phyloP scores from a whole-genome alignment of 768 basidiomycete genomes.

The Boletus tylopilopsis region DNA sequence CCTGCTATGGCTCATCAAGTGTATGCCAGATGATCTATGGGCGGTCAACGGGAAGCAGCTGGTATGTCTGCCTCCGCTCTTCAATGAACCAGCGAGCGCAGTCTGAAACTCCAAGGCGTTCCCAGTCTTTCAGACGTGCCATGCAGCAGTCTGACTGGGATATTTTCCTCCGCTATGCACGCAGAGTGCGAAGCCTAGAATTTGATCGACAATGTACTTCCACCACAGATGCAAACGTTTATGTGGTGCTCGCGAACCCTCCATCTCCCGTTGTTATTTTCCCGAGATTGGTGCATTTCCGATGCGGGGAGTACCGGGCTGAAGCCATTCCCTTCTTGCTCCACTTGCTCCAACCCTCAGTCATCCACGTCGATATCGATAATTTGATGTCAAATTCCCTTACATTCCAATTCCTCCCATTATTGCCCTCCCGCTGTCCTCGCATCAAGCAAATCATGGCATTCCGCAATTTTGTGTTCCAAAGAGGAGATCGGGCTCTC shows the following conservation, averaged over 20 bases:
- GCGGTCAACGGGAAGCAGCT: constrained; percentile 30
- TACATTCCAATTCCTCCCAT: constrained; percentile 14
- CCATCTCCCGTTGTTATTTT: constrained; percentile 19
- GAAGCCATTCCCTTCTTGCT: constrained; percentile 23
- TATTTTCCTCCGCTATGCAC: constrained; percentile 26
- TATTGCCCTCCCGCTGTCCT: constrained; percentile 21
- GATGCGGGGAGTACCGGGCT: constrained; percentile 23
- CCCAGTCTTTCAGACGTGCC: constrained; percentile 22
- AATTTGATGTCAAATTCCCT: constrained; percentile 27
- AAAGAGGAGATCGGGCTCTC: constrained; percentile 22
- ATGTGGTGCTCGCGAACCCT: constrained; percentile 12
- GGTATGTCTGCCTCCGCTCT: constrained; percentile 10
- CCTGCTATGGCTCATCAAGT: constrained; percentile 31
- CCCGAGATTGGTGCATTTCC: constrained; percentile 27
- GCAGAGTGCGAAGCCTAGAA: constrained; percentile 29
- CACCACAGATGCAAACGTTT: constrained; percentile 23
- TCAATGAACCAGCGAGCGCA: neutral
- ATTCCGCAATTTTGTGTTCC: constrained; percentile 27
- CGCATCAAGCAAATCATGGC: constrained; percentile 28
- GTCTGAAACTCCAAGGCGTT: constrained; percentile 3
- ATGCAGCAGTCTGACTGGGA: constrained; percentile 26
- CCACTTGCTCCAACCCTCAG: constrained; percentile 24
- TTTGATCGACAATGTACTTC: constrained; percentile 26
- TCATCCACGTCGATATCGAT: constrained; percentile 28
- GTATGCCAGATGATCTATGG: constrained; percentile 31